phyloP scores from a whole-genome alignment of 2,329 filamentous ascomycete species.

The Calonectria hawksworthii region DNA sequence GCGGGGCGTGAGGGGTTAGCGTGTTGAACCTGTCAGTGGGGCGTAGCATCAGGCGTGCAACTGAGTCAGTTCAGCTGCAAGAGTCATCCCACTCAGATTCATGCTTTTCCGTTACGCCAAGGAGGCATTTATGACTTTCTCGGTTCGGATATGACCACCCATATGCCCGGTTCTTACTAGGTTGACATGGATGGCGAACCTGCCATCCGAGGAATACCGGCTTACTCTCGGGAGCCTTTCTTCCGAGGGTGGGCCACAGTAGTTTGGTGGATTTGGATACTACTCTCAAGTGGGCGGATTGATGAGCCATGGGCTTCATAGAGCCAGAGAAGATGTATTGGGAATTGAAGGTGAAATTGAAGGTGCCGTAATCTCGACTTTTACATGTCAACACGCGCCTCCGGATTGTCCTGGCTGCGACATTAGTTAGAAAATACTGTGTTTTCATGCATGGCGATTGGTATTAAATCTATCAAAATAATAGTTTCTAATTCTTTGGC shows the following conservation, averaged over 20 bases:
- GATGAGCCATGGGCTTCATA: neutral
- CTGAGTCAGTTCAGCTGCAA: slow-evolving; percentile 1
- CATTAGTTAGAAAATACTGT: neutral
- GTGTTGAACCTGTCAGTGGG: neutral
- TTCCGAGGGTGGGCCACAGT: neutral
- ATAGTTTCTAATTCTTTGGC: neutral
- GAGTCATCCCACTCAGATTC: neutral
- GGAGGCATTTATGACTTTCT: neutral
- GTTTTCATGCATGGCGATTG: neutral
- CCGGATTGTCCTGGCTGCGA: neutral
- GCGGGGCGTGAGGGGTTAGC: slow-evolving; percentile 7
- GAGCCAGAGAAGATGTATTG: neutral
- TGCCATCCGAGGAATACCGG: neutral
- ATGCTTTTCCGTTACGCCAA: neutral
- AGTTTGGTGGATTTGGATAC: neutral
- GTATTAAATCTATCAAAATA: neutral
- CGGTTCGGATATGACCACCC: neutral
- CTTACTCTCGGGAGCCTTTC: neutral
- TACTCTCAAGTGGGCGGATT: neutral
- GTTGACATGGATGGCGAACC: neutral
- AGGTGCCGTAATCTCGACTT: neutral
- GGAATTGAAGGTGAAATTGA: neutral
- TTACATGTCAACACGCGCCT: neutral
- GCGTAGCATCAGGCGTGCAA: neutral
- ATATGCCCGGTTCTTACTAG: neutral